Conservation (phyloP, 1,284 basidiomycete genomes). For the Cryptococcus deneoformans region DNA sequence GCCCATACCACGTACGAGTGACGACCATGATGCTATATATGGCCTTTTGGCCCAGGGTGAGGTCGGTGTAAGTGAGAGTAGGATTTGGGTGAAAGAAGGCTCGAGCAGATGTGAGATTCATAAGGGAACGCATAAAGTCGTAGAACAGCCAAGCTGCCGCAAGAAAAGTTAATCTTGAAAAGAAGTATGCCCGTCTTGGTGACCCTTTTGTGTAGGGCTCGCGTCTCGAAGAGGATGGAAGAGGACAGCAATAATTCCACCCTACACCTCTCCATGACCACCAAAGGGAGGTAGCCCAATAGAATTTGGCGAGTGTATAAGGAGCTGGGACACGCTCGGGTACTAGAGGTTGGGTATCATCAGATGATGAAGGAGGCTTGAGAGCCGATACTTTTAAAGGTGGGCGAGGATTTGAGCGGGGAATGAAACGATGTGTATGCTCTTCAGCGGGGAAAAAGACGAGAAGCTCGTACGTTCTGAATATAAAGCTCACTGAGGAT, state of each 20-base stretch:
- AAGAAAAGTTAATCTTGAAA: constrained; percentile 11
- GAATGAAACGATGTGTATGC: constrained; percentile 24
- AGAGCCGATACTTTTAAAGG: background rate
- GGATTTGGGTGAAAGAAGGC: constrained; percentile 23
- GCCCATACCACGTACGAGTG: constrained; percentile 20
- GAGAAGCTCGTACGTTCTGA: constrained; percentile 28
- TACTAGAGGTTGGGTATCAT: constrained; percentile 1
- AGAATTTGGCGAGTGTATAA: constrained; percentile 35
- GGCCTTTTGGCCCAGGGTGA: constrained; percentile 22
- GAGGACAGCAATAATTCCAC: constrained; percentile 35
- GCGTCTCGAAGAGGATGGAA: constrained; percentile 19
- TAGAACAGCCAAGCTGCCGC: constrained; percentile 12
- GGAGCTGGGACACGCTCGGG: constrained; percentile 35
- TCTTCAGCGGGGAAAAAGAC: constrained; percentile 38
- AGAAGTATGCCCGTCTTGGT: constrained; percentile 17
- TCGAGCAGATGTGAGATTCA: constrained; percentile 20
- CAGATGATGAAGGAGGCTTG: background rate
- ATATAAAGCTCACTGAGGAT: constrained; percentile 8
- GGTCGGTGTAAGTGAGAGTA: constrained; percentile 13
- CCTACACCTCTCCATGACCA: constrained; percentile 41
- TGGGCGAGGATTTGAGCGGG: constrained; percentile 12
- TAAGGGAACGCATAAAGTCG: constrained; percentile 26
- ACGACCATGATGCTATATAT: constrained; percentile 26
- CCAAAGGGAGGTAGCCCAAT: constrained; percentile 31
- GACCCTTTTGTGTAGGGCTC: constrained; percentile 29